Conservation (phyloP, 306 rosid species). For the Cicer yamashitae region DNA sequence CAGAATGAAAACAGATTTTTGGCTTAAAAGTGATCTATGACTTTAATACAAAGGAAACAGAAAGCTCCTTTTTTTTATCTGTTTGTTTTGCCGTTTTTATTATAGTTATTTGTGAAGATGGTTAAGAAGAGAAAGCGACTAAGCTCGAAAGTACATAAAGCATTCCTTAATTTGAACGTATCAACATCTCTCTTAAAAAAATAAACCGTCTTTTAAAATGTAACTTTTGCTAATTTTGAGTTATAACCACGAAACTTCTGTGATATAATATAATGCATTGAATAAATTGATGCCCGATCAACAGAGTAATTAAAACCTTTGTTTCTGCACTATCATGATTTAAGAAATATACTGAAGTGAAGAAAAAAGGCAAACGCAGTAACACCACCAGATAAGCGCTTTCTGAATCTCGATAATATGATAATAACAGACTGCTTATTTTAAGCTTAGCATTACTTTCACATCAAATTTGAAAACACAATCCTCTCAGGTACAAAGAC, state of each 20-base stretch:
- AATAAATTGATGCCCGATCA: not conserved
- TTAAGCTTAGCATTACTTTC: not conserved
- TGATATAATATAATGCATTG: too few relatives aligned
- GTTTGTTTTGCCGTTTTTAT: not conserved
- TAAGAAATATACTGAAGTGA: not conserved
- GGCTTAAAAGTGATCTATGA: constrained; percentile 48
- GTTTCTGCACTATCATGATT: not conserved
- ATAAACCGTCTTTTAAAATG: constrained; percentile 9
- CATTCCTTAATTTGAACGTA: constrained; percentile 62
- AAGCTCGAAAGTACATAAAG: constrained; percentile 54
- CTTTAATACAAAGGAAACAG: constrained; percentile 27
- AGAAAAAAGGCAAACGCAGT: not conserved
- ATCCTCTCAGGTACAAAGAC: not conserved
- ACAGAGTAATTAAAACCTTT: not conserved
- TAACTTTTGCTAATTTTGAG: too few relatives aligned
- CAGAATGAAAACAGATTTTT: constrained; percentile 45
- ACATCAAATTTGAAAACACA: constrained; percentile 8
- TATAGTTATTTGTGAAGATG: constrained; percentile 4
- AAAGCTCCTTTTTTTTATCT: not conserved
- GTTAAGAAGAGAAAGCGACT: constrained; percentile 15
- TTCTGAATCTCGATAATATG: constrained; percentile 6
- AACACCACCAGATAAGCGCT: not conserved
- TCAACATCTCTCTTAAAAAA: constrained; percentile 49
- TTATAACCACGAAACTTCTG: too few relatives aligned
- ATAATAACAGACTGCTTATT: constrained; percentile 31